Percentiles rank a stretch among this genome's conserved stretches.
Evolutionary conservation across 495 filamentous ascomycete genomes (phyloP).

Genomic region (Astrothelium macrocarpum): DNA sequence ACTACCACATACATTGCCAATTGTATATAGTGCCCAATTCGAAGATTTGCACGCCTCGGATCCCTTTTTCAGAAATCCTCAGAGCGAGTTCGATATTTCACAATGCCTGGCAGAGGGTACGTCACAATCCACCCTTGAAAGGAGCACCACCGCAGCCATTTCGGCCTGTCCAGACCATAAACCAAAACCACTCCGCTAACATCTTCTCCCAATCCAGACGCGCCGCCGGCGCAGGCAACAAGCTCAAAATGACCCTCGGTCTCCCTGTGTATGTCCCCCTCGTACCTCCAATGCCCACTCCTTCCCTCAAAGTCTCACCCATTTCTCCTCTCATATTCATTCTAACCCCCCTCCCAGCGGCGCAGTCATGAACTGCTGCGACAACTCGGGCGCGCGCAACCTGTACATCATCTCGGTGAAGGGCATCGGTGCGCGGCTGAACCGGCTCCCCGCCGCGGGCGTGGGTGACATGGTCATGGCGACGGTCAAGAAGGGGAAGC

Average conservation of each 20-base stretch:
- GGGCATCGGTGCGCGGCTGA: conserved; percentile 96
- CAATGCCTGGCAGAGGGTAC: conserved; percentile 3
- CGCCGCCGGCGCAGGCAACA: conserved; percentile 61
- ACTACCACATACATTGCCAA: neutral
- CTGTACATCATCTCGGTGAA: conserved; percentile 99
- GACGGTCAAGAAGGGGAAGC: conserved; percentile 99
- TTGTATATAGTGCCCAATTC: neutral
- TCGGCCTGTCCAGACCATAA: neutral
- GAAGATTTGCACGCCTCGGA: neutral
- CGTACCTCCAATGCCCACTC: neutral
- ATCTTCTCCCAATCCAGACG: neutral
- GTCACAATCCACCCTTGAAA: neutral
- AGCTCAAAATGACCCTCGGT: conserved; percentile 99
- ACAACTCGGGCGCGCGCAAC: conserved; percentile 98
- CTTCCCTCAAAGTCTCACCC: neutral
- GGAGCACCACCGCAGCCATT: no score
- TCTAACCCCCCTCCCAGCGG: conserved; percentile 50
- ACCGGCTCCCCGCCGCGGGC: conserved; percentile 93
- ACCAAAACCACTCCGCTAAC: neutral
- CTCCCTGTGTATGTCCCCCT: conserved; percentile 80
- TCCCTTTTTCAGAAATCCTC: no score
- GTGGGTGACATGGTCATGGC: conserved; percentile 99
- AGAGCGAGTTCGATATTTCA: neutral
- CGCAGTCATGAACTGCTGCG: conserved; percentile 93
- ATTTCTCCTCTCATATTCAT: conserved; percentile 10